Evolutionary conservation across 345 rosid genomes (phyloP).

Genomic region (Corymbia maculata): DNA sequence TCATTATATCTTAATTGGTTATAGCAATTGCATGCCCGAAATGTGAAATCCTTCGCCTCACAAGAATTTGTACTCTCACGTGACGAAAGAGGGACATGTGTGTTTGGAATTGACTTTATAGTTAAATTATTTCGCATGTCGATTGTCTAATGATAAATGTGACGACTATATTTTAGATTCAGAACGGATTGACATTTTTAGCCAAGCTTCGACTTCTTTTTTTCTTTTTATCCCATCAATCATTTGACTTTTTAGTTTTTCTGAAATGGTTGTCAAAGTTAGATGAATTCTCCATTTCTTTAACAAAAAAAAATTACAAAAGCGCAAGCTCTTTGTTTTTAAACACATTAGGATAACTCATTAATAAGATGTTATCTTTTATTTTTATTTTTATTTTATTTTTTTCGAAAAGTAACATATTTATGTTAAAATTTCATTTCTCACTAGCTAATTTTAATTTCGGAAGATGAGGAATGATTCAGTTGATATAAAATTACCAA

Average conservation of each 20-base stretch:
- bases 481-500: not conserved
- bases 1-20: not conserved
- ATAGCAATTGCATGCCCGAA: rapidly evolving
- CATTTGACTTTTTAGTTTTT: not conserved
- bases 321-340: not conserved
- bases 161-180: rapidly evolving
- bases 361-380: not conserved
- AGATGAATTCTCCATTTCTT: not conserved
- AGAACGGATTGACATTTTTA: rapidly evolving
- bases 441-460: not conserved
- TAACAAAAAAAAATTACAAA: not conserved
- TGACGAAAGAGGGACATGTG: rapidly evolving
- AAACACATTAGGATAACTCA: not conserved
- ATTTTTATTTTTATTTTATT: rapidly evolving
- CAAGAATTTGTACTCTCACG: rapidly evolving
- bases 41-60: rapidly evolving
- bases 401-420: not conserved
- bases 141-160: no score
- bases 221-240: not conserved
- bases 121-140: rapidly evolving
- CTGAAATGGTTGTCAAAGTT: not conserved
- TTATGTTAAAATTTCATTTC: rapidly evolving
- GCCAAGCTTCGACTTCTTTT: not conserved
- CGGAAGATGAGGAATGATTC: not conserved
- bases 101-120: not conserved